These are phyloP conservation scores for Clonostachys chloroleuca DNA, from an alignment of 2,329 filamentous ascomycete genomes.

Conservation along the genomic window DNA sequence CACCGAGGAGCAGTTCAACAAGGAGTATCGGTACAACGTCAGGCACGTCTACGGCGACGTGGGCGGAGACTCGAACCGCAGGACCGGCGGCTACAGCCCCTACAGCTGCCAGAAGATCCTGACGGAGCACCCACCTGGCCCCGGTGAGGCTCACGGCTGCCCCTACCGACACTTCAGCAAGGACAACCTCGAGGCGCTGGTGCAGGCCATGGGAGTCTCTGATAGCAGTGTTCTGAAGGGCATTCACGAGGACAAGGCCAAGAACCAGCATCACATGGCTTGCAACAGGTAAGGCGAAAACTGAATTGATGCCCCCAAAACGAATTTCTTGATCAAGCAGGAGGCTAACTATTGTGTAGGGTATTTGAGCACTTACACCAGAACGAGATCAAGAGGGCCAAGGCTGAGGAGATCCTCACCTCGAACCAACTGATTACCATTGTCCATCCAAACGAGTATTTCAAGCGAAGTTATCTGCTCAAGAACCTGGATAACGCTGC, in stretches of 20 bases:
- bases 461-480: slow-evolving; percentile 87
- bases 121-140: slow-evolving; percentile 79
- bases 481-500: slow-evolving; percentile 66
- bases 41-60: slow-evolving; percentile 95
- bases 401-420: slow-evolving; percentile 68
- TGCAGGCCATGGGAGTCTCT: slow-evolving; percentile 74
- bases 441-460: slow-evolving; percentile 96
- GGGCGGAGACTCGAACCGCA: slow-evolving; percentile 83
- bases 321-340: background rate
- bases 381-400: slow-evolving; percentile 69
- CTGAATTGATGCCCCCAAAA: background rate
- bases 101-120: slow-evolving; percentile 95
- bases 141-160: slow-evolving; percentile 91
- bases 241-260: slow-evolving; percentile 84
- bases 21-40: slow-evolving; percentile 95
- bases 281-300: slow-evolving; percentile 70
- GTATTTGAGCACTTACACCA: slow-evolving; percentile 90
- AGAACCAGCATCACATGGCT: slow-evolving; percentile 87
- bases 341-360: slow-evolving; percentile 25
- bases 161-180: slow-evolving; percentile 89
- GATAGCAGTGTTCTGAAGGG: slow-evolving; percentile 75
- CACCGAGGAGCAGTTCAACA: slow-evolving; percentile 93
- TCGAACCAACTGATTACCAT: slow-evolving; percentile 86
- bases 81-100: slow-evolving; percentile 82
- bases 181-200: slow-evolving; percentile 76